phyloP scores from a whole-genome alignment of 2,329 filamentous ascomycete genomes.

The Fusarium tanahbumbuense region DNA sequence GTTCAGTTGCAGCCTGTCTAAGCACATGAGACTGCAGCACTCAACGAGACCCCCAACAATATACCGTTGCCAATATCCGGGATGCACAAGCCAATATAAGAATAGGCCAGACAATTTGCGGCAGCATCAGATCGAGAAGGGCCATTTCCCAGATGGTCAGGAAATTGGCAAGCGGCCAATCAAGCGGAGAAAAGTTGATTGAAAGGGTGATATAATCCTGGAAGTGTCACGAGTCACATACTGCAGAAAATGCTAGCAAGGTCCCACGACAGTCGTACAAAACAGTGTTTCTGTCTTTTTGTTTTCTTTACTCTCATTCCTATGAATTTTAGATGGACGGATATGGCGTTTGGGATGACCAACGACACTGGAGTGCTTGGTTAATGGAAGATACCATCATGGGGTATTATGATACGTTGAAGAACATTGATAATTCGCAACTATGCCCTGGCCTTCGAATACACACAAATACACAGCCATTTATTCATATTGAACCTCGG shows the following conservation, averaged over 20 bases:
- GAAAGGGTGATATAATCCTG: neutral
- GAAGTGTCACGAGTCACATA: neutral
- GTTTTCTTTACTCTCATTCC: neutral
- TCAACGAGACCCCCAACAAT: constrained; percentile 61
- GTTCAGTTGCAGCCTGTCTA: constrained; percentile 69
- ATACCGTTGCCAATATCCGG: constrained; percentile 64
- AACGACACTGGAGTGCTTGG: constrained; percentile 8
- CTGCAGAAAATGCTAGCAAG: neutral
- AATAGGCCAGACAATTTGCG: constrained; percentile 67
- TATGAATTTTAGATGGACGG: constrained; percentile 8
- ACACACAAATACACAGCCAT: neutral
- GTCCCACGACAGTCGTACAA: neutral
- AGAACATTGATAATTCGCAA: neutral
- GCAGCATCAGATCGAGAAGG: constrained; percentile 68
- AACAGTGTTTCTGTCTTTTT: neutral
- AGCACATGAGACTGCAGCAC: constrained; percentile 67
- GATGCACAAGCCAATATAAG: constrained; percentile 66
- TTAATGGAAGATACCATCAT: constrained; percentile 32
- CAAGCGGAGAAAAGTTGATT: constrained; percentile 61
- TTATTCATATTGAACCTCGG: neutral
- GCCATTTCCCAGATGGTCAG: constrained; percentile 62
- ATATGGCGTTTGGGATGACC: constrained; percentile 31
- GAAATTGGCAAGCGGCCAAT: constrained; percentile 53
- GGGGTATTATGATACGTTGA: constrained; percentile 17
- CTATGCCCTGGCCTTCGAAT: neutral